A percentile compares a stretch with the other conserved stretches of the same genome.
Conservation (phyloP, 1,284 basidiomycete genomes). For the Schizophyllum amplum region DNA sequence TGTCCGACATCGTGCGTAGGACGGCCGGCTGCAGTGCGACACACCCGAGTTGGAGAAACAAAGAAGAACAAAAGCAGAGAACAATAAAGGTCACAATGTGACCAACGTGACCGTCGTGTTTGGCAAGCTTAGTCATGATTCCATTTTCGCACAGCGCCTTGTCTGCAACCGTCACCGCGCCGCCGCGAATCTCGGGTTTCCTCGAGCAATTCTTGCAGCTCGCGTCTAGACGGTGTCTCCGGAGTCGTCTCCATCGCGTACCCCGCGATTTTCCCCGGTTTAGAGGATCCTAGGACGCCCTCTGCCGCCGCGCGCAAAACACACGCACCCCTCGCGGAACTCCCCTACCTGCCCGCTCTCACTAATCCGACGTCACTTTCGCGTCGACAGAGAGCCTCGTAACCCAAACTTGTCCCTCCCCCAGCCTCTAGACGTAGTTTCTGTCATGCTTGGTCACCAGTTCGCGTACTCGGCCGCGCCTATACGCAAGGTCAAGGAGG, state of each 20-base stretch:
- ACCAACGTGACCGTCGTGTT: background rate
- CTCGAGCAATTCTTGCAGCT: background rate
- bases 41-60: background rate
- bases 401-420: background rate
- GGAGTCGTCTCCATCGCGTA: background rate
- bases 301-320: background rate
- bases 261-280: background rate
- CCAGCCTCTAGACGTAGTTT: too few relatives aligned
- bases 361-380: background rate
- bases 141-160: background rate
- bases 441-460: constrained; percentile 71
- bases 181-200: background rate
- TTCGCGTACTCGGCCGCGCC: constrained; percentile 91
- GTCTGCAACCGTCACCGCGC: background rate
- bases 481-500: constrained; percentile 92
- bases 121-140: background rate
- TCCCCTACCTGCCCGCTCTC: background rate
- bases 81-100: background rate
- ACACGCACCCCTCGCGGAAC: background rate
- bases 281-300: background rate
- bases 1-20: background rate
- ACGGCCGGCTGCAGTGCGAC: background rate
- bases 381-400: background rate
- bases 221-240: background rate
- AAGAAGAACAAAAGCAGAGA: background rate